Evolutionary conservation across 1,284 basidiomycete species (phyloP), one percentile per base, ranked within the genome.

Genomic region (Irpex lacteus): DNA sequence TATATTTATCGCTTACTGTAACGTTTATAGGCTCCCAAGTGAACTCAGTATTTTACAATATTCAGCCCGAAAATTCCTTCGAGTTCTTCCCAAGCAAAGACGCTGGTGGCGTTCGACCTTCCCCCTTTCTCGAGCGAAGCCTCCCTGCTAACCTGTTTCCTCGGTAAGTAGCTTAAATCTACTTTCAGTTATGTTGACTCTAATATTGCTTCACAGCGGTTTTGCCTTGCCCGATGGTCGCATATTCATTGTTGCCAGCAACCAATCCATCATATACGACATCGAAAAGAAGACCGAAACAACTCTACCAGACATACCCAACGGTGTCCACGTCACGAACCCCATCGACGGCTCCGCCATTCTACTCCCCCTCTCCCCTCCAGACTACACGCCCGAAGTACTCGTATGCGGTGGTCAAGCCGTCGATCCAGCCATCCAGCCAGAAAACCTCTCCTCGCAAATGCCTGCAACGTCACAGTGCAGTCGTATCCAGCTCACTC

Each of bases 51-150:
- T 80, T 81, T 69, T 76, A 79, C 67, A 81, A 80, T 65, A 74
- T 70, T 26, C 76, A 79, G 19, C 77, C 80, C 0, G 81, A 78
- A 61, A 85, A 84, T 68, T 81, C 76, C 26, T 77, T 82, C 68
- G 83, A 85, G 69, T 85, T 81, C 71, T 84, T 82, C 76, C 84
- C 84, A 13, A 74, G 78, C 0, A 85, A 86, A 67, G 80, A 82
- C 62, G 73, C 75, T 36, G 80, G 80, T 5, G 72, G 81, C 4
- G 76, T 77, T n/a, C 74, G 82, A 53, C 76, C 77, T 36, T 83
- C 80, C 15, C 71, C 74, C 4, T 85, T 87, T 74, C 76, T 87
- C n/a, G 66, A 70, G 21, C 61, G 71, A 36, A 65, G 58, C 44
- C 64, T 70, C 2, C 71, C 71, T 1, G 65, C 71, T 7, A 72